Conservation (phyloP, 176 grass and related monocot genomes). For the Neostapfia colusana region DNA sequence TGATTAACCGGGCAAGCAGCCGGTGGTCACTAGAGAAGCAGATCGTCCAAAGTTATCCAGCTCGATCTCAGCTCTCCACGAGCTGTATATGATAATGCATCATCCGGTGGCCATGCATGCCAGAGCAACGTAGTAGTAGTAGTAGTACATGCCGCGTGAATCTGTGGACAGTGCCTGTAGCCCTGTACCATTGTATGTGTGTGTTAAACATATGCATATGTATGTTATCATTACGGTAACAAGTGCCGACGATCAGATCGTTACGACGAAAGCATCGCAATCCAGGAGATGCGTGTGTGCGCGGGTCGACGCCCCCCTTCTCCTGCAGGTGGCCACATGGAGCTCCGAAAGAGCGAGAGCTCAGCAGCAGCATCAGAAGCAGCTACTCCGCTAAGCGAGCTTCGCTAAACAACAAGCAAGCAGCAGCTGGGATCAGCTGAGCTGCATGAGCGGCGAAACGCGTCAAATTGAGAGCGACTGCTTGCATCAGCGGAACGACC, state of each 20-base stretch:
- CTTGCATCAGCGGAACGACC: not conserved
- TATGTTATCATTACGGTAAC: not conserved
- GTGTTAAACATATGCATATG: not conserved
- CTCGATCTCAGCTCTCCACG: too few species aligned
- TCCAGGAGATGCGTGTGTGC: not conserved
- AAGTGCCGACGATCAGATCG: not conserved
- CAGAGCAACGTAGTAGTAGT: too few species aligned
- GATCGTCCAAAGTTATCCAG: too few species aligned
- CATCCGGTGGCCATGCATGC: too few species aligned
- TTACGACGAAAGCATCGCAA: not conserved
- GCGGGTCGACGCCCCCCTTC: not conserved
- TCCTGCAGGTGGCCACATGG: constrained; percentile 5
- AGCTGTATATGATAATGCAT: too few species aligned
- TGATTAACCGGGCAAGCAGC: not conserved
- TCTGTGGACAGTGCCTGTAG: too few species aligned
- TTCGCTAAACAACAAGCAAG: not conserved
- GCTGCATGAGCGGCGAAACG: not conserved
- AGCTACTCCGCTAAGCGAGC: not conserved
- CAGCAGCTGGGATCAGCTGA: not conserved
- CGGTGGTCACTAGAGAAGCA: too few species aligned
- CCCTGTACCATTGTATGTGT: too few species aligned
- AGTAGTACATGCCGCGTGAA: too few species aligned
- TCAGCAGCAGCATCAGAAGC: not conserved
- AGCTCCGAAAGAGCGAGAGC: not conserved
- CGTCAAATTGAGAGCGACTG: not conserved